Evolutionary conservation across 2,329 filamentous ascomycete genomes (phyloP).

Genomic region (Trichoderma asperellum): DNA sequence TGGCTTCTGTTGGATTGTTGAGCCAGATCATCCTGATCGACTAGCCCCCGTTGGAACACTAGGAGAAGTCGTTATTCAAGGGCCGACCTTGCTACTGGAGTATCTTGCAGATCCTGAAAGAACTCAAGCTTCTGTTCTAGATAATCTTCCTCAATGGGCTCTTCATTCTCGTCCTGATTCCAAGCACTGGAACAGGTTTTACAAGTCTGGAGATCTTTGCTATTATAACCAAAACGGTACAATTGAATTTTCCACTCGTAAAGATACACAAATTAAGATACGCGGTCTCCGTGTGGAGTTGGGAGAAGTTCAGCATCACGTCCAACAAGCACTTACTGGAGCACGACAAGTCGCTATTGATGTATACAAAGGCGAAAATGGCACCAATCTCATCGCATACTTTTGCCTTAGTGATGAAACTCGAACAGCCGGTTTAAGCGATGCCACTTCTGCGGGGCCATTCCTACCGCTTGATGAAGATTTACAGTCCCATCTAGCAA

Average conservation of each 20-base stretch:
- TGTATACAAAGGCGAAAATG: constrained; percentile 19
- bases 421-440: neutral
- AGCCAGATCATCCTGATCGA: constrained; percentile 20
- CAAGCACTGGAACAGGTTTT: constrained; percentile 36
- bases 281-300: constrained; percentile 25
- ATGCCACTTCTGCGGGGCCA: neutral
- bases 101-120: constrained; percentile 24
- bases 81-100: constrained; percentile 18
- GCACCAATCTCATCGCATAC: constrained; percentile 14
- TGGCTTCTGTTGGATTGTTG: constrained; percentile 26
- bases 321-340: constrained; percentile 6
- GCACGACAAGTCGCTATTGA: constrained; percentile 19
- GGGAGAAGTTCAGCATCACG: constrained; percentile 24
- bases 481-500: neutral
- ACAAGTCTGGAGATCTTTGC: constrained; percentile 53
- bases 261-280: constrained; percentile 27
- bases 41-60: constrained; percentile 17
- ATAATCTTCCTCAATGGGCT: constrained; percentile 37
- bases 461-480: constrained; percentile 17
- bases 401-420: constrained; percentile 20
- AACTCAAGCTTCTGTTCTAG: constrained; percentile 7
- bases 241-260: constrained; percentile 24
- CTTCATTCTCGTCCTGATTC: constrained; percentile 35
- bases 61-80: constrained; percentile 26
- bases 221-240: constrained; percentile 40